Percentiles rank a stretch among this genome's conserved stretches.
These are phyloP conservation scores for Vanilla planifolia DNA, from an alignment of 106 monocot species.

Conservation along the genomic window DNA sequence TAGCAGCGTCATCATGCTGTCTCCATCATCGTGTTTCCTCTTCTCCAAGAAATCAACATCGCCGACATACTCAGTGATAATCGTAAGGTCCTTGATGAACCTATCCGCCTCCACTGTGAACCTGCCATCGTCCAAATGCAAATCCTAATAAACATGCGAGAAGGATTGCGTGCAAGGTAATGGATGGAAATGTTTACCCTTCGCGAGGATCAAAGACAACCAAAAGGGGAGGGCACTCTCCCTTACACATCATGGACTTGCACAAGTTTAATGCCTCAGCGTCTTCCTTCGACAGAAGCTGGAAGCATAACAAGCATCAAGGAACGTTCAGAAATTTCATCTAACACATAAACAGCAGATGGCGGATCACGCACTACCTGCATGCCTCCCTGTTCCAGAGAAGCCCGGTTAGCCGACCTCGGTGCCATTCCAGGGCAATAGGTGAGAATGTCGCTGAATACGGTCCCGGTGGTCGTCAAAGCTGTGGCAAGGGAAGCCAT, in stretches of 20 bases:
- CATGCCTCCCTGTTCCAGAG: conserved; percentile 77
- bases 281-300: conserved; percentile 80
- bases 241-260: conserved; percentile 86
- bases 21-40: conserved; percentile 75
- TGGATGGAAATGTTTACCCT: conserved; percentile 36
- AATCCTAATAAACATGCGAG: background rate
- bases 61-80: conserved; percentile 81
- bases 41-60: conserved; percentile 87
- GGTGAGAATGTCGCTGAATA: conserved; percentile 80
- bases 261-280: conserved; percentile 56
- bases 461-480: conserved; percentile 50
- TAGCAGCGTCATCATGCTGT: conserved; percentile 97
- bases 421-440: conserved; percentile 64
- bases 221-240: conserved; percentile 81
- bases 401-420: conserved; percentile 54
- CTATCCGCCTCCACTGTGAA: conserved; percentile 93
- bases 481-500: conserved; percentile 96
- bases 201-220: conserved; percentile 74
- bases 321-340: background rate
- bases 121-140: conserved; percentile 22
- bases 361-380: conserved; percentile 38
- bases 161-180: background rate
- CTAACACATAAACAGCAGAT: background rate
- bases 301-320: background rate
- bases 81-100: conserved; percentile 79